Percentiles rank a stretch among this genome's conserved stretches.
Evolutionary conservation across 768 basidiomycete species (phyloP).

Genomic region (Macrolepiota dolichaula): DNA sequence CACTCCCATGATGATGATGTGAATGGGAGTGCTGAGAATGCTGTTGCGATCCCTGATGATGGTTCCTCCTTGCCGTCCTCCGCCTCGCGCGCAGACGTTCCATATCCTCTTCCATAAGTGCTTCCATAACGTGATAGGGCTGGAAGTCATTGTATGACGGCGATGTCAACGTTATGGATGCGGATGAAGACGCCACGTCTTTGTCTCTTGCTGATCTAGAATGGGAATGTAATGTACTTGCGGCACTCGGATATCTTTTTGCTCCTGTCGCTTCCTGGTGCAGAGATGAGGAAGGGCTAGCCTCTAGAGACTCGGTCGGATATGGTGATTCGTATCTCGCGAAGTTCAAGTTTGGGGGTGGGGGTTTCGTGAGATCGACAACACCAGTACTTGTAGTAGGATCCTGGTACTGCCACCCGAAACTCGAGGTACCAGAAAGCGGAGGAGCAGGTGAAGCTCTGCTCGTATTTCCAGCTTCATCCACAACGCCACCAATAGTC

Average conservation of each 20-base stretch:
- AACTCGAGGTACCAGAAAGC: constrained; percentile 17
- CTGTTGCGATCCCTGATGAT: constrained; percentile 18
- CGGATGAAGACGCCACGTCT: too few relatives aligned
- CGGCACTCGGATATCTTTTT: constrained; percentile 3
- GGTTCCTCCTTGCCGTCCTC: constrained; percentile 37
- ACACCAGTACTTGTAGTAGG: neutral
- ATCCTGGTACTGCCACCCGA: constrained; percentile 17
- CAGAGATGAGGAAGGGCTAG: constrained; percentile 11
- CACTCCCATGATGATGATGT: constrained; percentile 27
- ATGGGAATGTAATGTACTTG: constrained; percentile 25
- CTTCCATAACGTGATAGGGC: constrained; percentile 81
- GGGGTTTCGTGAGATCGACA: constrained; percentile 57
- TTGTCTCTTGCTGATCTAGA: too few relatives aligned
- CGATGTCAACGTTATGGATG: too few relatives aligned
- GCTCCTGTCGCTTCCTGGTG: constrained; percentile 14
- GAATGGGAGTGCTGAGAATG: too few relatives aligned
- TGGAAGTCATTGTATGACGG: constrained; percentile 42
- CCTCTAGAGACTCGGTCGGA: constrained; percentile 37
- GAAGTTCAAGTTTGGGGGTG: constrained; percentile 75
- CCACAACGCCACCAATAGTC: too few relatives aligned
- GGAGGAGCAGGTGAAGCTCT: constrained; percentile 29
- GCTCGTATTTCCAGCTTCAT: constrained; percentile 40
- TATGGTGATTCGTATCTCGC: constrained; percentile 80
- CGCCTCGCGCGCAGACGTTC: constrained; percentile 78
- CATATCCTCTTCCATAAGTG: constrained; percentile 93